Conservation (phyloP, 2,329 filamentous ascomycete genomes). For the Metarhizium robertsii region DNA sequence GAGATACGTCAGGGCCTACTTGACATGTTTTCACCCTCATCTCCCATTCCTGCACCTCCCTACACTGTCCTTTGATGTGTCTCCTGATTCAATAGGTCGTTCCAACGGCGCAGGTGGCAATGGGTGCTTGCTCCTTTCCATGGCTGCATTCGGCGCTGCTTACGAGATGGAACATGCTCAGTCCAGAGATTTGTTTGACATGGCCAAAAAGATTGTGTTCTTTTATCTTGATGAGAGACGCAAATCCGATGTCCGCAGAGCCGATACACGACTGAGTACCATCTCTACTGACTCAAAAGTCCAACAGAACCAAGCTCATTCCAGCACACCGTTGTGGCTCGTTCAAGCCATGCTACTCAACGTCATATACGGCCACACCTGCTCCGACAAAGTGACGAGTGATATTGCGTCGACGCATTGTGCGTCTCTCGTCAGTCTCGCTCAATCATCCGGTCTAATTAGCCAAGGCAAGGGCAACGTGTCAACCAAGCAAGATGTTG, state of each 20-base stretch:
- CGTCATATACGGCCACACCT: constrained; percentile 91
- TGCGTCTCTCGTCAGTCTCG: constrained; percentile 81
- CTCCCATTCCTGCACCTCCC: constrained; percentile 90
- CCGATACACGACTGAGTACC: constrained; percentile 46
- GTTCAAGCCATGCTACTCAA: constrained; percentile 96
- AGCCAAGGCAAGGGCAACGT: constrained; percentile 18
- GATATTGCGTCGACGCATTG: constrained; percentile 92
- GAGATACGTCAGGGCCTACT: constrained; percentile 81
- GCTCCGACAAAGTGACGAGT: constrained; percentile 79
- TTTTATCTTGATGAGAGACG: constrained; percentile 85
- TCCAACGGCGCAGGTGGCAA: constrained; percentile 61
- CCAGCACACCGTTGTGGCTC: constrained; percentile 73
- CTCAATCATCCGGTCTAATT: constrained; percentile 72
- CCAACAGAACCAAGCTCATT: constrained; percentile 54
- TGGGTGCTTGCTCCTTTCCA: constrained; percentile 74
- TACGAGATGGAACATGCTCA: constrained; percentile 77
- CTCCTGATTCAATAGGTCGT: constrained; percentile 55
- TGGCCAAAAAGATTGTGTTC: constrained; percentile 92
- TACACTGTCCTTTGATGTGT: constrained; percentile 81
- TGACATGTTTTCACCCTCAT: constrained; percentile 89
- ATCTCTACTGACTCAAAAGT: constrained; percentile 34
- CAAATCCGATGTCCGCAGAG: constrained; percentile 68
- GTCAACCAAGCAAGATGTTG: constrained; percentile 36
- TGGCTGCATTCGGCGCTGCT: constrained; percentile 70
- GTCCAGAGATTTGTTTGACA: constrained; percentile 81